Conservation (phyloP, 208 protist genomes). For the Wallacemonas sp. region DNA sequence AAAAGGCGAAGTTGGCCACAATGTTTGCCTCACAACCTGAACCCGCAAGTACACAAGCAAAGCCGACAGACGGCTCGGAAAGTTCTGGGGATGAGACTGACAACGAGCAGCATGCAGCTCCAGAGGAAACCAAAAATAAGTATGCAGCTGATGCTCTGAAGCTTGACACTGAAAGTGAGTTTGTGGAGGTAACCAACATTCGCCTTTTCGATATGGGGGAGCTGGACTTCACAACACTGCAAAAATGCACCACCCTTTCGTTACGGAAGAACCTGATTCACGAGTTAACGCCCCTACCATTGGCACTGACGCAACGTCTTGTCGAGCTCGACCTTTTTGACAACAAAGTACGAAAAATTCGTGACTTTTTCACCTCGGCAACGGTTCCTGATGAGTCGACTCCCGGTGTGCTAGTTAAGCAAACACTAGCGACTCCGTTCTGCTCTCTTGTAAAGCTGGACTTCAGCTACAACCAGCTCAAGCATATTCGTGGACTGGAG, state of each 20-base stretch:
- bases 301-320: conserved; percentile 59
- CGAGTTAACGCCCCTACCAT: conserved; percentile 69
- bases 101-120: neutral
- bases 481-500: conserved; percentile 70
- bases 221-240: conserved; percentile 63
- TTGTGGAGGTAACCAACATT: conserved; percentile 83
- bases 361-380: conserved; percentile 71
- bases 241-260: conserved; percentile 59
- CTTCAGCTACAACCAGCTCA: conserved; percentile 91
- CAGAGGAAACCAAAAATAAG: conserved; percentile 3
- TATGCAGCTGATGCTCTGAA: conserved; percentile 39
- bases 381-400: conserved; percentile 20
- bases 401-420: conserved; percentile 17
- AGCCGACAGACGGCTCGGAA: conserved; percentile 12
- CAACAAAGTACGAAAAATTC: conserved; percentile 88
- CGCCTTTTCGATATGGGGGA: conserved; percentile 89
- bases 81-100: conserved; percentile 33
- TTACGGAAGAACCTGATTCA: conserved; percentile 92
- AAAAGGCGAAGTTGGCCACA: conserved; percentile 13
- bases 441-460: conserved; percentile 73
- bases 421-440: conserved; percentile 43
- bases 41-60: neutral
- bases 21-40: neutral
- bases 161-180: conserved; percentile 47
- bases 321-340: conserved; percentile 89